A percentile compares a stretch with the other conserved stretches of the same genome.
These are phyloP conservation scores for Musa beccarii DNA, from an alignment of 176 grass and related monocot genomes.

Conservation along the genomic window DNA sequence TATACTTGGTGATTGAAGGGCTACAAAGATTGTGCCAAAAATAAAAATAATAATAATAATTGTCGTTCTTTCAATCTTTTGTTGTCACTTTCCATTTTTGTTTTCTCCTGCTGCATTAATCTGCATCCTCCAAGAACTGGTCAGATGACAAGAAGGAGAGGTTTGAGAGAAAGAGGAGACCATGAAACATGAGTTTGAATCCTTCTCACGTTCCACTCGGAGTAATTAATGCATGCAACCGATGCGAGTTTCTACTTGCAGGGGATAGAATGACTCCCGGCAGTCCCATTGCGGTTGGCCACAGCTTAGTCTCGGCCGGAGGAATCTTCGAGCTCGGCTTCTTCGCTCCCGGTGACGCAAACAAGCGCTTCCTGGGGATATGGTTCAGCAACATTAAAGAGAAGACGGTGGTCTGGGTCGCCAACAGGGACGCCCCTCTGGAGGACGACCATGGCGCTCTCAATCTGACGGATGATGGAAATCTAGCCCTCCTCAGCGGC, in stretches of 20 bases:
- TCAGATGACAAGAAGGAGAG: too few relatives aligned
- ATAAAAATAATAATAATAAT: too few relatives aligned
- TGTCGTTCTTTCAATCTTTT: too few relatives aligned
- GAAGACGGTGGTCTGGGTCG: not conserved
- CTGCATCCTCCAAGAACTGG: too few relatives aligned
- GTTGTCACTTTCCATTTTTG: too few relatives aligned
- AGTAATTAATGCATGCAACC: too few relatives aligned
- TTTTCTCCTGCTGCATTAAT: too few relatives aligned
- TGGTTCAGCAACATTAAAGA: not conserved
- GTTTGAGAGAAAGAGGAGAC: not conserved
- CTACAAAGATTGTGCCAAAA: too few relatives aligned
- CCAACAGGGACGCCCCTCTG: constrained; percentile 37
- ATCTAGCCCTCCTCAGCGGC: not conserved
- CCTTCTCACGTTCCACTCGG: too few relatives aligned
- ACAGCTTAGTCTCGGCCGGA: constrained; percentile 43
- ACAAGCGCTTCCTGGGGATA: not conserved
- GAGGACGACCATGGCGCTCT: not conserved
- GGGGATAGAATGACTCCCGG: not conserved
- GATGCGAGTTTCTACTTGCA: not conserved
- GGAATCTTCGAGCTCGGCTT: constrained; percentile 49
- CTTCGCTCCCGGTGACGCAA: constrained; percentile 32
- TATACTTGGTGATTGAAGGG: too few relatives aligned
- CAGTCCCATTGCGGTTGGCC: constrained; percentile 22
- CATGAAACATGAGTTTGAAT: not conserved
- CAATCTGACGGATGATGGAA: constrained; percentile 2